Evolutionary conservation across 2,329 filamentous ascomycete genomes (phyloP), one percentile per base, ranked within the genome.

Genomic region (Aspergillus neoniger): DNA sequence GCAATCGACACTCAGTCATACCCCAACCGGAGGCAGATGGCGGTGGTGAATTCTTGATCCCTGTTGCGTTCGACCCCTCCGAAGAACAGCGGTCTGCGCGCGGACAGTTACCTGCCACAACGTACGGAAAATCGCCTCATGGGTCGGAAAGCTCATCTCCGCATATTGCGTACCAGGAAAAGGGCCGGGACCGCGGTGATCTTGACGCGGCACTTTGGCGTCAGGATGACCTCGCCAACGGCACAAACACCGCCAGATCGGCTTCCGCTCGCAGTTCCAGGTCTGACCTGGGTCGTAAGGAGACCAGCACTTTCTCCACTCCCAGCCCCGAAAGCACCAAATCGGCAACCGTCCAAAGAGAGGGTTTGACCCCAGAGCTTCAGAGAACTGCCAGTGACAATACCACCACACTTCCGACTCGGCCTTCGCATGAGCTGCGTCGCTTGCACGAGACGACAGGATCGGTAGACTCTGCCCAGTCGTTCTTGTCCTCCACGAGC

Each of bases 111-210:
- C 41, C 41, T 14, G 19, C 54, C n/a, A 58, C 53, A n/a, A 71
- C 30, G 57, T 66, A 58, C 55, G 59, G 30, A 59, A 72, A 60
- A 82, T 69, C 73, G 10, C 68, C 68, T 19, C 65, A 30, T 60
- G 63, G 38, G 62, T 82, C 67, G 8, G 77, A 71, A 54, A 72
- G 79, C 61, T 85, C 87, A 2, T 92, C 91, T 15, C 91, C 92
- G n/a, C 92, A 96, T 70, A 96, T 96, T 69, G 90, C 92, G 21
- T 96, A 92, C 73, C 92, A 96, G 74, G 91, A 96, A 70, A 95
- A 93, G 76, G 86, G 86, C 2, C 85, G 90, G 48, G 83, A 86
- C 62, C 77, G 83, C 4, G 88, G 87, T 0, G 85, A 87, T 2
- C 52, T 54, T 14, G 71, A 72, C 36, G 50, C 67, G 8, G 55